Base-by-base conservation (phyloP, 352 stramenopile species). In the Phytophthora ohioensis region DNA sequence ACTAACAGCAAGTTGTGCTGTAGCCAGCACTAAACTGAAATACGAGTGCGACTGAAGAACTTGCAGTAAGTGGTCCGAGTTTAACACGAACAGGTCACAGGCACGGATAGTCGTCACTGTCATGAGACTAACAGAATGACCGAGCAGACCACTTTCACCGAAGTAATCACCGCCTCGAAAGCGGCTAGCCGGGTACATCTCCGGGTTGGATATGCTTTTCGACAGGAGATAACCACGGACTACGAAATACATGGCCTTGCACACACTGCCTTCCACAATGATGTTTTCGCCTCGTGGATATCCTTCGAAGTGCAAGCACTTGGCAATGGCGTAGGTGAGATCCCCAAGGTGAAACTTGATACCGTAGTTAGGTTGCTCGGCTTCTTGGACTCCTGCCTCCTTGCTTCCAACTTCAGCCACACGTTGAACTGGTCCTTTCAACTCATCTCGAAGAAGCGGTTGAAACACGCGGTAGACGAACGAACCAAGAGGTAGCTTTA, bases 241-340 rank as follows among this genome's bases (percentile, higher is more conserved):
- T 32, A 91, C 80, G 43, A 93, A 93, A 55, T 91, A 90, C 72
- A 93, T 88, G 12, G 82, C 78, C 4, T 73, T 80, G 57, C 79
- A 87, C 15, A 92, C 75, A 15, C 65, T 85, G 4, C 84, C 84
- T 70, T 91, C 84, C 21, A 91, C 82, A 11, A 90, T 75, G 0
- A 90, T 64, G 58, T 76, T 75, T 55, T 91, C 80, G 21, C 73
- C 82, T 41, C 81, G 82, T 35, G 84, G 84, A 36, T 91, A 92
- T 1, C 79, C 79, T 71, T 90, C 80, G 27, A 92, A 89, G n/a
- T 69, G 79, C 41, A 91, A 49, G n/a, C 73, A 73, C 39, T 85
- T 74, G 5, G 82, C 80, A 8, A 89, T 85, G 0, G 73, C 56
- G 17, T 77, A 64, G 43, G 80, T 72, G 3, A 93, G 55, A 21